A percentile compares a stretch with the other conserved stretches of the same genome.
Evolutionary conservation across 2,329 filamentous ascomycete species (phyloP).

Genomic region (Fusarium foetens): DNA sequence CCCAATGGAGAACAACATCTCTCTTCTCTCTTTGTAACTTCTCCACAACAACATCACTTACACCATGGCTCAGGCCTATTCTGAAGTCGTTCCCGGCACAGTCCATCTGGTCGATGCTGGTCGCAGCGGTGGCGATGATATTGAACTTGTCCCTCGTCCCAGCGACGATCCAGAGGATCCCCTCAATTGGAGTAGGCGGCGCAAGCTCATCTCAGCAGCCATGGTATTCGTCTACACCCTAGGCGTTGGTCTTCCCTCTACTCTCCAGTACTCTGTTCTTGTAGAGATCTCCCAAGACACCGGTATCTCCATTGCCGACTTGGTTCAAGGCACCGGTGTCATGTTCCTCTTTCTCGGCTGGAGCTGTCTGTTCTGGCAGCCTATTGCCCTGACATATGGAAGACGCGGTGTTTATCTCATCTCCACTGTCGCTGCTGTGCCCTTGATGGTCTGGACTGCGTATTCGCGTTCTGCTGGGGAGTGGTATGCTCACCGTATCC

Average conservation of each 20-base stretch:
- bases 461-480: not conserved
- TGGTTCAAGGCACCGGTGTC: not conserved
- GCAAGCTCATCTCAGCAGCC: not conserved
- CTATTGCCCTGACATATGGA: not conserved
- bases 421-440: not conserved
- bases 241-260: not conserved
- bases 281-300: not conserved
- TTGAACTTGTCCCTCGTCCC: constrained; percentile 3
- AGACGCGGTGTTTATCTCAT: not conserved
- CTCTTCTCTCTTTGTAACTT: not conserved
- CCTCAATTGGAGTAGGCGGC: not conserved
- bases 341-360: constrained; percentile 7
- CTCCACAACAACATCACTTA: accelerated
- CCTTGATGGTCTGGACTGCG: not conserved
- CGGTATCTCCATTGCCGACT: not conserved
- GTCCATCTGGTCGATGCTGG: not conserved
- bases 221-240: not conserved
- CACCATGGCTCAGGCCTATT: not conserved
- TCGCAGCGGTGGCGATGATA: not conserved
- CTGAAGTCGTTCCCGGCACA: not conserved
- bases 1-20: accelerated
- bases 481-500: not conserved
- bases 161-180: constrained; percentile 4
- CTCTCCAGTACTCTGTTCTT: not conserved
- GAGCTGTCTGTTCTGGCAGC: constrained; percentile 5